Evolutionary conservation across 768 basidiomycete genomes (phyloP), one percentile per base, ranked within the genome.

Genomic region (Auricularia sp.): DNA sequence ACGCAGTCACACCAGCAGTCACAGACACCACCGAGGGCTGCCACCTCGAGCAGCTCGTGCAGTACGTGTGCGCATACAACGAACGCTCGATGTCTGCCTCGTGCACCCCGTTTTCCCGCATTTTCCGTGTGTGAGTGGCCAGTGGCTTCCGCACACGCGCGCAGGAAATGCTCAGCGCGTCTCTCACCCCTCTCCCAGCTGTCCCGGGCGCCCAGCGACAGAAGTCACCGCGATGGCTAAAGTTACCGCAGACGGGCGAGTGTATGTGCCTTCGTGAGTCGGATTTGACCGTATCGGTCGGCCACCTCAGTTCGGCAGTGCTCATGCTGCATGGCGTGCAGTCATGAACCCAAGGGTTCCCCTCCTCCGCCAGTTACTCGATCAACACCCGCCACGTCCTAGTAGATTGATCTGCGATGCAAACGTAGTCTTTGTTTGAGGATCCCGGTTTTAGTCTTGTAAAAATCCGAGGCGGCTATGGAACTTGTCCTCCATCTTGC

Each of bases 51-150:
- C 24, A 67, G 24, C 18, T 59, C 6, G n/a, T 33, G 21, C 62
- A 33, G 35, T 67, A 61, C 51, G 45, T 29, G 8, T 64, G 51
- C 1, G 11, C n/a, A 14, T 64, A 24, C 33, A 42, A 44, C 11
- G 16, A 16, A n/a, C 18, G 34, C 7, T 4, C n/a, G 6, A 21
- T 3, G 42, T n/a, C 37, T 59, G 44, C 84, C 58, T 81, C 83
- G 44, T 94, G 91, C 72, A 85, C 83, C 71, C 92, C 90, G 5
- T 75, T 94, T 56, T 83, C 87, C 35, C 84, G 92, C 16, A 79
- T 93, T 34, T 89, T 94, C 70, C 79, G 80, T 73, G 76, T 90
- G 91, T 89, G 70, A 75, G 85, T 70, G 68, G 8, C n/a, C 21
- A 21, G 10, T 6, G 10, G 6, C 11, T 8, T 18, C 47, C 16